Conservation (phyloP, 257 asterid genomes). For the Osmanthus fragrans region DNA sequence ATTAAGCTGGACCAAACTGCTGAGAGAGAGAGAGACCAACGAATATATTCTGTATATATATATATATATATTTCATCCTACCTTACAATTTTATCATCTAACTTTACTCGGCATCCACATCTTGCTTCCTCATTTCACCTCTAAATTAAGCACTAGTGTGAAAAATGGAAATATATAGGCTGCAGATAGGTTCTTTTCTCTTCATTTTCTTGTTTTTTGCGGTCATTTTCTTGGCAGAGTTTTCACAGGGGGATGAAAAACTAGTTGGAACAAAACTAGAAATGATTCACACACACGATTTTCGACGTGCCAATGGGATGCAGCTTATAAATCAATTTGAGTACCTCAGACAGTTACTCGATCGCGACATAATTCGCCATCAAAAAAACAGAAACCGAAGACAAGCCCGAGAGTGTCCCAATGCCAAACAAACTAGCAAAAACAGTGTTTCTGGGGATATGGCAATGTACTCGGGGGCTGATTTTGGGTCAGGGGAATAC, state of each 20-base stretch:
- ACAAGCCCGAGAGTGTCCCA: not conserved
- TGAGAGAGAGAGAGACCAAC: not conserved
- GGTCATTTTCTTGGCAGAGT: not conserved
- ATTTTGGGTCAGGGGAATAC: conserved; percentile 52
- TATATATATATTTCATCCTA: too few relatives aligned
- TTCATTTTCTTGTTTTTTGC: not conserved
- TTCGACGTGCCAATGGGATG: not conserved
- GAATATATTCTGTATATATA: not conserved
- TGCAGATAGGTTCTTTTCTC: not conserved
- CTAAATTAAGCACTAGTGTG: too few relatives aligned
- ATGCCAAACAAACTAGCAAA: not conserved
- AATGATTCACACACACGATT: not conserved
- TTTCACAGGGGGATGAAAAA: not conserved
- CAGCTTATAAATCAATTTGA: not conserved
- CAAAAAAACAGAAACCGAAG: not conserved
- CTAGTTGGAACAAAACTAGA: not conserved
- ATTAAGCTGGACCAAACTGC: not conserved
- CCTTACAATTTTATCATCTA: too few relatives aligned
- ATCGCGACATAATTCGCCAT: not conserved
- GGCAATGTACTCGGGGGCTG: conserved; percentile 48
- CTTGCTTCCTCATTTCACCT: too few relatives aligned
- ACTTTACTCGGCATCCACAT: too few relatives aligned
- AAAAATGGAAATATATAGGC: not conserved
- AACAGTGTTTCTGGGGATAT: conserved; percentile 30
- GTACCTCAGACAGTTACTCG: not conserved